phyloP scores from a whole-genome alignment of 148 eudicot species.

The Persicaria maculosa region DNA sequence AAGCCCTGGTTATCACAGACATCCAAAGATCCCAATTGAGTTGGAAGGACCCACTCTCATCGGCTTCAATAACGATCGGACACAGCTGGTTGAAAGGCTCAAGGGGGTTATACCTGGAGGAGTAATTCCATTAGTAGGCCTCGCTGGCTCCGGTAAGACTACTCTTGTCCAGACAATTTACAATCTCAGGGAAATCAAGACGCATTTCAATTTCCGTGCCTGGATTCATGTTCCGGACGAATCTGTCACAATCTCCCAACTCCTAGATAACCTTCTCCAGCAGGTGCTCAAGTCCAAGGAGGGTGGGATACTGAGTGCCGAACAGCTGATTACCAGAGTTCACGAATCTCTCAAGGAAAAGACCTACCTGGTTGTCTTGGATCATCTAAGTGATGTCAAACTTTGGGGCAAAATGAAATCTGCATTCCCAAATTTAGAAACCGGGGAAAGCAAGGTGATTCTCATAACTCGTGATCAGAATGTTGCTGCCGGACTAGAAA shows the following conservation, averaged over 20 bases:
- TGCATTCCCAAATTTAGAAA: conserved; percentile 1
- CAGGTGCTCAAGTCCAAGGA: conserved; percentile 17
- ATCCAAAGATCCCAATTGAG: background rate
- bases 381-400: conserved; percentile 1
- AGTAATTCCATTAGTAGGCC: conserved; percentile 12
- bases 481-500: background rate
- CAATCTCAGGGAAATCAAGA: conserved; percentile 10
- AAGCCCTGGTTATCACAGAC: background rate
- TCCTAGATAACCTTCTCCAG: conserved; percentile 12
- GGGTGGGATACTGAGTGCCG: background rate
- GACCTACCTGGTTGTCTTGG: conserved; percentile 16
- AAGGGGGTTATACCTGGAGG: background rate
- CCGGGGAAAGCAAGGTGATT: conserved; percentile 16
- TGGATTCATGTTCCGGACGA: conserved; percentile 20
- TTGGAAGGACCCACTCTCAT: conserved; percentile 9
- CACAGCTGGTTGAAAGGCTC: background rate
- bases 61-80: background rate
- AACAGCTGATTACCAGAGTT: background rate
- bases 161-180: conserved; percentile 18
- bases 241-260: background rate
- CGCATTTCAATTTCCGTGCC: conserved; percentile 16
- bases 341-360: background rate
- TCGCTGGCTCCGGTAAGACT: conserved; percentile 22
- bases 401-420: conserved; percentile 4
- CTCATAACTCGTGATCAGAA: conserved; percentile 10